These are phyloP conservation scores for Boechera retrofracta DNA, from an alignment of 345 rosid genomes.

Conservation along the genomic window DNA sequence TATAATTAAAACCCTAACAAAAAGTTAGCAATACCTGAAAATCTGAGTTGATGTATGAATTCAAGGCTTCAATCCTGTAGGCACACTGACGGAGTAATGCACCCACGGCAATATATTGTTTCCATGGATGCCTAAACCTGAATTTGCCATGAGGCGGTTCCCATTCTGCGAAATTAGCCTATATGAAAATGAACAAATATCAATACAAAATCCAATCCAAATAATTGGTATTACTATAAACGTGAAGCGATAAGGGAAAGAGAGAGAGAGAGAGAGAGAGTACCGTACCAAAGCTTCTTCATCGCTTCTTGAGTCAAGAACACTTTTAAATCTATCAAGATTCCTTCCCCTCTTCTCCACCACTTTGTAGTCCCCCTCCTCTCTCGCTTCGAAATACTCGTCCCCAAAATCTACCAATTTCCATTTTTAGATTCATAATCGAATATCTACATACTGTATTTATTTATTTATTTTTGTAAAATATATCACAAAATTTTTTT, in stretches of 20 bases:
- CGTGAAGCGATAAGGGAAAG: neutral
- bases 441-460: neutral
- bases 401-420: constrained; percentile 60
- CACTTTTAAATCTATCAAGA: constrained; percentile 56
- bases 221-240: neutral
- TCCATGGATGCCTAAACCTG: constrained; percentile 84
- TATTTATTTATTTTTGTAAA: neutral
- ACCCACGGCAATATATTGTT: constrained; percentile 63
- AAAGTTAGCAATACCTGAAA: constrained; percentile 51
- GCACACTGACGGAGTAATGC: constrained; percentile 72
- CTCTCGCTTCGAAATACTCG: constrained; percentile 50
- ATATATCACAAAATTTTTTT: neutral
- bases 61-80: constrained; percentile 65
- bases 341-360: constrained; percentile 47
- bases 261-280: neutral
- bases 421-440: constrained; percentile 17
- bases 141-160: constrained; percentile 93
- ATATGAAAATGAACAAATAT: neutral
- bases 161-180: constrained; percentile 92
- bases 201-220: neutral
- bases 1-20: neutral
- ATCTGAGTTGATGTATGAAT: constrained; percentile 55
- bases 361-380: constrained; percentile 37
- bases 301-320: constrained; percentile 58
- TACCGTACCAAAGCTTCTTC: constrained; percentile 75